A percentile compares a stretch with the other conserved stretches of the same genome.
Evolutionary conservation across 192 early-diverging fungal species (phyloP).

Genomic region (Chytriomyces confervae): DNA sequence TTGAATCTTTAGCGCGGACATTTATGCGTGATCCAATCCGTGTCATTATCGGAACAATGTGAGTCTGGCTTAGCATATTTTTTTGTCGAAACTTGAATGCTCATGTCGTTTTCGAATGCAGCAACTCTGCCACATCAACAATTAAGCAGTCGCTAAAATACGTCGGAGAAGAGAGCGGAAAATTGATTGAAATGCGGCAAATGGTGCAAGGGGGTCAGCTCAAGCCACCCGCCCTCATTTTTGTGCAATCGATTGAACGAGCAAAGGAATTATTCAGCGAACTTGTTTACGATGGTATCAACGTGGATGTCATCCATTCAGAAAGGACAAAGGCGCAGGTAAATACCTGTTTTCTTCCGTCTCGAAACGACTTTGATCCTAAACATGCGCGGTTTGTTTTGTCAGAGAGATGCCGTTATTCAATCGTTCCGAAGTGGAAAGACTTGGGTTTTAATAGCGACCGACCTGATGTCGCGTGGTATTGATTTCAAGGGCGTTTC

Average conservation of each 20-base stretch:
- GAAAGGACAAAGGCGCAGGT: constrained; percentile 91
- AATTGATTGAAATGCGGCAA: constrained; percentile 90
- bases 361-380: not conserved
- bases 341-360: not conserved
- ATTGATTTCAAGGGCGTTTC: constrained; percentile 99
- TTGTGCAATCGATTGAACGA: constrained; percentile 97
- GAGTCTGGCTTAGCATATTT: constrained; percentile 15
- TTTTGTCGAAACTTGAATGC: not conserved
- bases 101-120: constrained; percentile 36
- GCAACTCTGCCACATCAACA: constrained; percentile 88
- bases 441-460: constrained; percentile 95
- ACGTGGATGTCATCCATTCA: constrained; percentile 97
- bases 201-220: constrained; percentile 76
- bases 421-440: constrained; percentile 87
- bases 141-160: constrained; percentile 90
- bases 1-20: constrained; percentile 89
- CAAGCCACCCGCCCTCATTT: constrained; percentile 92
- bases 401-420: constrained; percentile 83
- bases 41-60: constrained; percentile 85
- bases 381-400: not conserved
- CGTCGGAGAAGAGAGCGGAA: constrained; percentile 93
- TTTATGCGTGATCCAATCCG: constrained; percentile 92
- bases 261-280: constrained; percentile 97
- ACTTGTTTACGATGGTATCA: constrained; percentile 95
- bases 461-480: constrained; percentile 97